Conservation (phyloP, 2,329 filamentous ascomycete species). For the Trichoderma guizhouense region DNA sequence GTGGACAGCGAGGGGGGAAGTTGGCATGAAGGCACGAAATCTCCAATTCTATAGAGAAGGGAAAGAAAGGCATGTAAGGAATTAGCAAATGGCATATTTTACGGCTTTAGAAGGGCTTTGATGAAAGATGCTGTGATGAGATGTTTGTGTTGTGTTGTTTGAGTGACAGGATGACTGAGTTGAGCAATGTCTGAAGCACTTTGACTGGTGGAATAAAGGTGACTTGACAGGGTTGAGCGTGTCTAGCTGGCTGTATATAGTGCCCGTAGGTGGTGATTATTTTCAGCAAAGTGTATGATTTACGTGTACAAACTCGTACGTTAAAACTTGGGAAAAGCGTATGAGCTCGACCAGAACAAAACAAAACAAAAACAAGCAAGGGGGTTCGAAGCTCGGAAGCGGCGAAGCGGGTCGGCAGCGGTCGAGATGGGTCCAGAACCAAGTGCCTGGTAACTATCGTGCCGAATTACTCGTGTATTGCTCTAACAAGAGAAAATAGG, state of each 20-base stretch:
- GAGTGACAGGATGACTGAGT: neutral
- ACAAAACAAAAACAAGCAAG: neutral
- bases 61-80: neutral
- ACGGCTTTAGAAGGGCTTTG: neutral
- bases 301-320: neutral
- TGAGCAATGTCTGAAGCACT: neutral
- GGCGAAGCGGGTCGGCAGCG: conserved; percentile 5
- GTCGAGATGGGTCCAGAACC: conserved; percentile 12
- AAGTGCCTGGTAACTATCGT: neutral
- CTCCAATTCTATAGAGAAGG: neutral
- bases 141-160: neutral
- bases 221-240: neutral
- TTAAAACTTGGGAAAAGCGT: neutral
- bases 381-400: neutral
- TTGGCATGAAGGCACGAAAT: neutral
- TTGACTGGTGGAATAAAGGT: neutral
- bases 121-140: neutral
- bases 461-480: too few relatives aligned
- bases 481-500: neutral
- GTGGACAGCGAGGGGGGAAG: neutral
- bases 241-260: neutral
- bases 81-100: neutral
- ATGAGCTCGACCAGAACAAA: neutral
- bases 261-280: neutral
- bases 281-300: neutral